A percentile compares a stretch with the other conserved stretches of the same genome.
These are phyloP conservation scores for Colletotrichum paranaense DNA, from an alignment of 2,329 filamentous ascomycete genomes.

Conservation along the genomic window DNA sequence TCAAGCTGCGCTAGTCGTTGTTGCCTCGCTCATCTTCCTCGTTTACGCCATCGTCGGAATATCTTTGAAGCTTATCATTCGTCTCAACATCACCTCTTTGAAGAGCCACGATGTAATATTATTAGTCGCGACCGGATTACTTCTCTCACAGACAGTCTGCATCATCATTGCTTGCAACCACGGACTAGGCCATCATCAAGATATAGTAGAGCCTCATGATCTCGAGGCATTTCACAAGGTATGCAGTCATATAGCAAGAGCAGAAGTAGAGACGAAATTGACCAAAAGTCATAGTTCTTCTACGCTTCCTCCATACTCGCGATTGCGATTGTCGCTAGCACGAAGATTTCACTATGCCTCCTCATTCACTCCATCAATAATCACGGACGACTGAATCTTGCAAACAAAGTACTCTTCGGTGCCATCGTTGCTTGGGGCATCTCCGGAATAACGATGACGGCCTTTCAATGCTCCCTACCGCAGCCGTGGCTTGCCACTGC, in stretches of 20 bases:
- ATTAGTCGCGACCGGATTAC: background rate
- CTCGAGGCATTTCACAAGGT: background rate
- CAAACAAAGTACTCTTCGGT: background rate
- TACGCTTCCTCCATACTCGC: conserved; percentile 2
- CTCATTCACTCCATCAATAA: conserved; percentile 13
- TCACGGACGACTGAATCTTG: background rate
- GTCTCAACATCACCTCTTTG: conserved; percentile 14
- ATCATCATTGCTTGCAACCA: background rate
- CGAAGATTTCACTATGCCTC: background rate
- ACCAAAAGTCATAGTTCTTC: background rate
- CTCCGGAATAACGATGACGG: background rate
- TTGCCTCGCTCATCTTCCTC: conserved; percentile 2
- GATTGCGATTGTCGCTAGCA: background rate
- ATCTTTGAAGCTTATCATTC: conserved; percentile 4
- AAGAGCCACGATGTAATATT: conserved; percentile 1
- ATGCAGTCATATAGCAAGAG: background rate
- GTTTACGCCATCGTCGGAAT: conserved; percentile 10
- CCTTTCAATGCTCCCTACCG: conserved; percentile 5
- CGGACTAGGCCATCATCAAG: background rate
- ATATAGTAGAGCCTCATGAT: background rate
- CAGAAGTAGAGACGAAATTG: background rate
- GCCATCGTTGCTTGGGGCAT: background rate
- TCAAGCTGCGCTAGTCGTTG: background rate
- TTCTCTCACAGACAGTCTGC: background rate
- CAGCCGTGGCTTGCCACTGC: background rate